Percentiles rank a stretch among this genome's conserved stretches.
Evolutionary conservation across 2,329 filamentous ascomycete species (phyloP).

Genomic region (Boeremia exigua): DNA sequence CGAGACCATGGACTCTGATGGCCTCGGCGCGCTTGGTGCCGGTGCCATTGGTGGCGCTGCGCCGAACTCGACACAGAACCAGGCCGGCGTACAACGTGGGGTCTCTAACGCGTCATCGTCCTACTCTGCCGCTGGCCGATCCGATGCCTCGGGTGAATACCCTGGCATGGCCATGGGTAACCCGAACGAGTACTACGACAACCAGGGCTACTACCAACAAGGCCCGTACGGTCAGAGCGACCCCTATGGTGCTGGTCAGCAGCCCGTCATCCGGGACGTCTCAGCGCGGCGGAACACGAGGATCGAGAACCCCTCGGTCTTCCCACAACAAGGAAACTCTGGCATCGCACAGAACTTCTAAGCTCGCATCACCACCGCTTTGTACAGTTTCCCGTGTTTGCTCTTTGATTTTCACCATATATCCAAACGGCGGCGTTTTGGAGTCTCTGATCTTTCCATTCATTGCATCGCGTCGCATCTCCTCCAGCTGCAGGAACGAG

Average conservation of each 20-base stretch:
- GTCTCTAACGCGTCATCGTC: slow-evolving; percentile 95
- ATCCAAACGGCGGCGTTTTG: slow-evolving; percentile 18
- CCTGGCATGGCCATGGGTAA: slow-evolving; percentile 54
- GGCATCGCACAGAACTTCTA: slow-evolving; percentile 98
- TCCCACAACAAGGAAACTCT: slow-evolving; percentile 85
- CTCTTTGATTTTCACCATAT: slow-evolving; percentile 15
- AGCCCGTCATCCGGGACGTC: slow-evolving; percentile 91
- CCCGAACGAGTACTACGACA: slow-evolving; percentile 59
- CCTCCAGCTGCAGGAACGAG: slow-evolving; percentile 18
- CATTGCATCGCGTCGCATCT: slow-evolving; percentile 13
- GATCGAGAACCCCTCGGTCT: slow-evolving; percentile 89
- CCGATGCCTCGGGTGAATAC: slow-evolving; percentile 66
- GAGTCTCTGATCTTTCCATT: slow-evolving; percentile 6
- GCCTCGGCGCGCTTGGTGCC: slow-evolving; percentile 75
- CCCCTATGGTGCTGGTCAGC: slow-evolving; percentile 61
- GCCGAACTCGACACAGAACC: slow-evolving; percentile 69
- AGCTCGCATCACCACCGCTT: slow-evolving; percentile 8
- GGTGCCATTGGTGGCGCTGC: slow-evolving; percentile 52
- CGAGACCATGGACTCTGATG: slow-evolving; percentile 72
- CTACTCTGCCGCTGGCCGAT: slow-evolving; percentile 82
- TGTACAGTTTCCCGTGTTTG: slow-evolving; percentile 10
- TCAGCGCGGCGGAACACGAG: slow-evolving; percentile 89
- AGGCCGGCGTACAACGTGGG: slow-evolving; percentile 77
- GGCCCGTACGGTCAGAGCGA: slow-evolving; percentile 63
- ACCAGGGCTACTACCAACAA: slow-evolving; percentile 62